Evolutionary conservation across 2,329 filamentous ascomycete genomes (phyloP).

Genomic region (Penicillium sp.): DNA sequence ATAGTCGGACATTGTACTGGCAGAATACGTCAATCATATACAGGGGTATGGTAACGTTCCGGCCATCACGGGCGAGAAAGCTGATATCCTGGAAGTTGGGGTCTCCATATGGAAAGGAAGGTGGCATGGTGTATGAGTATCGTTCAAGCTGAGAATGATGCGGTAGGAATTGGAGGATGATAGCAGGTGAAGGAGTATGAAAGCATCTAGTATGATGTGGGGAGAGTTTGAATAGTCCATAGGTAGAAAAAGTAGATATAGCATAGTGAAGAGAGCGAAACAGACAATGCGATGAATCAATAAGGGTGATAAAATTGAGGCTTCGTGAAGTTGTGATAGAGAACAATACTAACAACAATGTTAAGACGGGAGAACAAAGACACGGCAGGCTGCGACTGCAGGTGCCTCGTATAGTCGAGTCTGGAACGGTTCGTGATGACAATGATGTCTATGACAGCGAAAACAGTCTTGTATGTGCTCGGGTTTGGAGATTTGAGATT

Average conservation of each 20-base stretch:
- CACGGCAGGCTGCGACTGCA: neutral
- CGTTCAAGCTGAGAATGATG: neutral
- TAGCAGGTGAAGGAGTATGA: constrained; percentile 9
- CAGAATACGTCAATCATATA: constrained; percentile 44
- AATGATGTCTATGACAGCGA: neutral
- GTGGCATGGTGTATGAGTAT: neutral
- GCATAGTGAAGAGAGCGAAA: constrained; percentile 22
- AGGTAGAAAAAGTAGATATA: constrained; percentile 4
- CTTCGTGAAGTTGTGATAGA: constrained; percentile 3
- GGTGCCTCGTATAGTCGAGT: neutral
- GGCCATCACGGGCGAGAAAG: constrained; percentile 45
- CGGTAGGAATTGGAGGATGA: neutral
- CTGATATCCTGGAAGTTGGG: constrained; percentile 51
- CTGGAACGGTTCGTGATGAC: neutral
- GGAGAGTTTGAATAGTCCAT: neutral
- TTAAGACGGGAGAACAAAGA: constrained; percentile 5
- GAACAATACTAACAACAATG: constrained; percentile 27
- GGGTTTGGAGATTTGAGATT: neutral
- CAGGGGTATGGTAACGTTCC: constrained; percentile 41
- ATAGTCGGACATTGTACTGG: constrained; percentile 46
- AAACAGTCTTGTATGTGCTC: neutral
- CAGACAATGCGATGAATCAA: constrained; percentile 24
- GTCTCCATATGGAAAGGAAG: constrained; percentile 26
- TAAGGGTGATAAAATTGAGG: neutral
- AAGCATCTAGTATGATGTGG: constrained; percentile 5